Conservation (phyloP, 2,329 filamentous ascomycete genomes). For the Fusarium temperatum region DNA sequence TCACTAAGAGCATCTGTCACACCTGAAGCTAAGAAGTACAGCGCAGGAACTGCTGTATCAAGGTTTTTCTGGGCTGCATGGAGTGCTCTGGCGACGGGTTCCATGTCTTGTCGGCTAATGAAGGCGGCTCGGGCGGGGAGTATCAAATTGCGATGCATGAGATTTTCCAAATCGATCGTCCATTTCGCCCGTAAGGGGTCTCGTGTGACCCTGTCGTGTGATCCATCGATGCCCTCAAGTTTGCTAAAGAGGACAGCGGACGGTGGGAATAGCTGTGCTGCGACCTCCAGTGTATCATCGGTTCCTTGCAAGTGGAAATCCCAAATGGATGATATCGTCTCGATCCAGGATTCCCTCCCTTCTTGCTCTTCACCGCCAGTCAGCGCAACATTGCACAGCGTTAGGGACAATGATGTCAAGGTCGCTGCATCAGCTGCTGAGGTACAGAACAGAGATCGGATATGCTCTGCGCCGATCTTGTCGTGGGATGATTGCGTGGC, state of each 20-base stretch:
- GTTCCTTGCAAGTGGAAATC: conserved; percentile 61
- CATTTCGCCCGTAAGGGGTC: conserved; percentile 48
- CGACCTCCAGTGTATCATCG: conserved; percentile 59
- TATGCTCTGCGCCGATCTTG: conserved; percentile 65
- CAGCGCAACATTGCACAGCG: conserved; percentile 54
- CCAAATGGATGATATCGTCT: conserved; percentile 59
- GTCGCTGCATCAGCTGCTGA: conserved; percentile 58
- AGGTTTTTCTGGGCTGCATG: conserved; percentile 49
- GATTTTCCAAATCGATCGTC: conserved; percentile 57
- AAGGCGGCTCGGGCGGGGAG: conserved; percentile 61
- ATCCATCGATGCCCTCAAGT: conserved; percentile 46
- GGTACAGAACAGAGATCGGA: conserved; percentile 64
- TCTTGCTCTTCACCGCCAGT: conserved; percentile 46
- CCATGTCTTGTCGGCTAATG: conserved; percentile 53
- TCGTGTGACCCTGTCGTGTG: conserved; percentile 9
- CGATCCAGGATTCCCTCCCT: conserved; percentile 58
- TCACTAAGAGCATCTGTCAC: conserved; percentile 38
- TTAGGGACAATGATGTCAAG: conserved; percentile 57
- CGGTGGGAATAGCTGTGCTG: conserved; percentile 55
- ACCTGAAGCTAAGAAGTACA: conserved; percentile 55
- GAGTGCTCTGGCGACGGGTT: conserved; percentile 53
- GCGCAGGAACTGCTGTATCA: conserved; percentile 51
- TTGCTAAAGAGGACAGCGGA: conserved; percentile 51
- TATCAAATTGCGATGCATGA: conserved; percentile 61
- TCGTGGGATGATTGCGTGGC: conserved; percentile 51